These are phyloP conservation scores for Agaricus subrufescens DNA, from an alignment of 768 basidiomycete species.

Conservation along the genomic window DNA sequence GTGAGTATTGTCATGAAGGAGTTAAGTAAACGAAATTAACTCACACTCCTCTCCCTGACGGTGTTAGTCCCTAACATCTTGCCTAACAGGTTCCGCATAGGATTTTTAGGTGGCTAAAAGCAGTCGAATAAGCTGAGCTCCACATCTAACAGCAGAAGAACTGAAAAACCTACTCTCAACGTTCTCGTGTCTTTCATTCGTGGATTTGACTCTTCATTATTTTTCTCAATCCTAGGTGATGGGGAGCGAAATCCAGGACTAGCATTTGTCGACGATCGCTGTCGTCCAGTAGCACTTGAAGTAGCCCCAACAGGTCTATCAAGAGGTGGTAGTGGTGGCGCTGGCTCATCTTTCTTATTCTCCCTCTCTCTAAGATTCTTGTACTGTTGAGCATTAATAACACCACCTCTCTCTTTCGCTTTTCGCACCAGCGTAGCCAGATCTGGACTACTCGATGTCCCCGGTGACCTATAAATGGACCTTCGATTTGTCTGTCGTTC, in stretches of 20 bases:
- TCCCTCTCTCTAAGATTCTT: conserved; percentile 21
- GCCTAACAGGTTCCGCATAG: conserved; percentile 73
- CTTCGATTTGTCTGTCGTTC: conserved; percentile 64
- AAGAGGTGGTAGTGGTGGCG: conserved; percentile 38
- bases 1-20: conserved; percentile 8
- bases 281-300: neutral
- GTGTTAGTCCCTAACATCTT: conserved; percentile 70
- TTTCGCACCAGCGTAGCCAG: conserved; percentile 83
- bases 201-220: conserved; percentile 8
- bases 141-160: neutral
- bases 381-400: conserved; percentile 26
- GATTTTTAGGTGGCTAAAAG: conserved; percentile 46
- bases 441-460: conserved; percentile 90
- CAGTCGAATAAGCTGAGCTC: neutral
- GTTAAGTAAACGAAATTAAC: conserved; percentile 16
- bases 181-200: conserved; percentile 16
- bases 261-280: conserved; percentile 1
- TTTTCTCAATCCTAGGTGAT: neutral
- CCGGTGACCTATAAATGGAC: conserved; percentile 83
- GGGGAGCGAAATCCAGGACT: neutral
- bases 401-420: conserved; percentile 64
- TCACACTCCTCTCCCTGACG: conserved; percentile 66
- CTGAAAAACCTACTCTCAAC: conserved; percentile 40
- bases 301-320: conserved; percentile 22
- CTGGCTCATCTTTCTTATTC: conserved; percentile 29